Evolutionary conservation across 768 basidiomycete genomes (phyloP).

Genomic region (Lactarius evosmus): DNA sequence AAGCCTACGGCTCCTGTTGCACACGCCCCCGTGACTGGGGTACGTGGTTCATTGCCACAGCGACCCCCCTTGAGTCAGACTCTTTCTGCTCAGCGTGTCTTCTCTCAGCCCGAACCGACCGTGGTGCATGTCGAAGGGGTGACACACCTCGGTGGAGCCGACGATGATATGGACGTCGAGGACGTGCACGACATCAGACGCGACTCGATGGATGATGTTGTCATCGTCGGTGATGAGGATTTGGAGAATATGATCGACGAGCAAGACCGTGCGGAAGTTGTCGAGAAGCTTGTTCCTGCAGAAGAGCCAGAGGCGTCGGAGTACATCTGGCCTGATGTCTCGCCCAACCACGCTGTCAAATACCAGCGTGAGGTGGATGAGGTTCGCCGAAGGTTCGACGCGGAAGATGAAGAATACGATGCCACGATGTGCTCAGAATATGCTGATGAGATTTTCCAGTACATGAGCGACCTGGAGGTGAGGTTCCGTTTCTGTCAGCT

Average conservation of each 20-base stretch:
- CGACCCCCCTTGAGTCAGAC: conserved; percentile 36
- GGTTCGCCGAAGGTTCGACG: conserved; percentile 60
- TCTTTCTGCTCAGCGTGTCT: conserved; percentile 41
- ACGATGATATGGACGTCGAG: conserved; percentile 64
- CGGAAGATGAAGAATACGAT: conserved; percentile 73
- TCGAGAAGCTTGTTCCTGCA: conserved; percentile 39
- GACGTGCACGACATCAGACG: conserved; percentile 35
- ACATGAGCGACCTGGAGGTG: conserved; percentile 94
- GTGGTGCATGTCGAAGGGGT: conserved; percentile 34
- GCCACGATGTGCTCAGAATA: conserved; percentile 98
- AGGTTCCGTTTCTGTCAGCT: conserved; percentile 29
- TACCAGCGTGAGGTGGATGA: conserved; percentile 62
- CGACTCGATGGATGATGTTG: conserved; percentile 43
- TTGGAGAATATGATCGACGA: conserved; percentile 63
- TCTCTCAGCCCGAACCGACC: conserved; percentile 41
- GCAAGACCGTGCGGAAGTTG: conserved; percentile 42
- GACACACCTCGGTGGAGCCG: conserved; percentile 11
- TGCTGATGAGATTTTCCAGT: conserved; percentile 95
- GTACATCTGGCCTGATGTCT: conserved; percentile 67
- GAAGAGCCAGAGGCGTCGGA: conserved; percentile 21
- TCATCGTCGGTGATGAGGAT: conserved; percentile 51
- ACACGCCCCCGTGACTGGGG: conserved; percentile 26
- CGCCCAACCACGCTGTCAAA: conserved; percentile 55
- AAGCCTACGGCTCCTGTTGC: conserved; percentile 33
- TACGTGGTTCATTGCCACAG: conserved; percentile 27